Base-by-base conservation (phyloP, 768 basidiomycete species). In the Tulasnella sp. region DNA sequence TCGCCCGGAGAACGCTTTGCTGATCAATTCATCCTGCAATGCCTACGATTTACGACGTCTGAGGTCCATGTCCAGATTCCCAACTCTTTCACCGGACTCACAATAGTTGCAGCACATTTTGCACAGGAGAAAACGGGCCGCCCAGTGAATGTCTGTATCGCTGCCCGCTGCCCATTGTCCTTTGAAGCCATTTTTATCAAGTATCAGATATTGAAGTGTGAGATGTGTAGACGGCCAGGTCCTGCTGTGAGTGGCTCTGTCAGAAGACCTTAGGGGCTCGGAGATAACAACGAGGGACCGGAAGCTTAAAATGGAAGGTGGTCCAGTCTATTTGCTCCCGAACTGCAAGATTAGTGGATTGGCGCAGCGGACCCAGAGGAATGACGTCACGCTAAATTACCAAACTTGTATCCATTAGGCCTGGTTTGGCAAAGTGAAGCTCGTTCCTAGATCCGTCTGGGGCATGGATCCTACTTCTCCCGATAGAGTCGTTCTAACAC, bases 1-100 rank as follows among this genome's bases (percentile, higher is more conserved):
- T 46, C 81, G 52, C 5, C 81, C 81, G 16, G 81, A 82, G 75
- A 82, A 82, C 42, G 80, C 78, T 77, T 82, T 82, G 74, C 81
- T 82, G 71, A 82, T 78, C 58, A 82, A 44, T 56, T 82, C 81
- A 52, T 82, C 81, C 56, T 82, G 81, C 56, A 82, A 48, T 34
- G 81, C 81, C 81, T 82, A 36, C 7, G 34, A 38, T n/a, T 27
- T 16, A 6, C 16, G 14, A 36, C 2, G 12, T 3, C 14, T 34
- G 42, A 27, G n/a, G 7, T 77, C 44, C 18, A 44, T 12, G 42
- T 27, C 34, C 46, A 27, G 3, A n/a, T 58, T 27, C n/a, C 52
- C 24, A 12, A 52, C 76, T 40, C 34, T n/a, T 34, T 8, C 21
- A 44, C 21, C 27, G 38, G 31, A 79, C 78, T 21, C 71, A 81